These are phyloP conservation scores for Neurospora sp. DNA, from an alignment of 2,329 filamentous ascomycete genomes.

Conservation along the genomic window DNA sequence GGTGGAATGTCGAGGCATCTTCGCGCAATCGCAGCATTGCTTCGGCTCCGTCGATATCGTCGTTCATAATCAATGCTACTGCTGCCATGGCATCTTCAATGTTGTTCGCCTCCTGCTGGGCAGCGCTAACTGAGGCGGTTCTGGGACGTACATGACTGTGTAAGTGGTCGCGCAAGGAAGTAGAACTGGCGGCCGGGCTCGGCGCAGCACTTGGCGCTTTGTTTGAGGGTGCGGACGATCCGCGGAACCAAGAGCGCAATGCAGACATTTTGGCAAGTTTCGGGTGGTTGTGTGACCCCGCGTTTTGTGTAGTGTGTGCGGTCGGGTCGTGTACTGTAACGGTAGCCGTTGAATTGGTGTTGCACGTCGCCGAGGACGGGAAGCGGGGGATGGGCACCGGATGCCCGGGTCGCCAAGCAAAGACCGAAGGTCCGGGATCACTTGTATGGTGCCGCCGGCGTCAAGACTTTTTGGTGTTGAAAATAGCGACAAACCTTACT, in stretches of 20 bases:
- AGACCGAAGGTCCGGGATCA: not conserved
- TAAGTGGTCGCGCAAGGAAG: not conserved
- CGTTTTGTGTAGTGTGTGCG: not conserved
- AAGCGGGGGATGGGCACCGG: not conserved
- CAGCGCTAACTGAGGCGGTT: constrained; percentile 16
- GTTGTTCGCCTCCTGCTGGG: constrained; percentile 37
- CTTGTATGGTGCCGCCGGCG: not conserved
- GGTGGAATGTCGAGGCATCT: constrained; percentile 77
- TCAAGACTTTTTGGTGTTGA: not conserved
- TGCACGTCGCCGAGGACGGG: not conserved
- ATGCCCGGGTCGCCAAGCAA: not conserved
- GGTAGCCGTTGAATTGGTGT: not conserved
- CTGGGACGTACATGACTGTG: constrained; percentile 16
- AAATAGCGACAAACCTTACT: not conserved
- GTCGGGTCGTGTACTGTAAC: not conserved
- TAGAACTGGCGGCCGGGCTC: constrained; percentile 14
- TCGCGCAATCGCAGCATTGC: constrained; percentile 59
- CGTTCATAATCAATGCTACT: constrained; percentile 69
- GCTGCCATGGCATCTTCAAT: constrained; percentile 54
- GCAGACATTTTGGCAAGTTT: constrained; percentile 19
- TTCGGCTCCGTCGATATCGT: constrained; percentile 82
- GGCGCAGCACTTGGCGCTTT: constrained; percentile 9
- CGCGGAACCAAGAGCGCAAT: constrained; percentile 42
- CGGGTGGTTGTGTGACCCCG: not conserved
- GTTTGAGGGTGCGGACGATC: constrained; percentile 21